Conservation (phyloP, 1,139 yeast genomes). For the Yamadazyma membranifaciens region DNA sequence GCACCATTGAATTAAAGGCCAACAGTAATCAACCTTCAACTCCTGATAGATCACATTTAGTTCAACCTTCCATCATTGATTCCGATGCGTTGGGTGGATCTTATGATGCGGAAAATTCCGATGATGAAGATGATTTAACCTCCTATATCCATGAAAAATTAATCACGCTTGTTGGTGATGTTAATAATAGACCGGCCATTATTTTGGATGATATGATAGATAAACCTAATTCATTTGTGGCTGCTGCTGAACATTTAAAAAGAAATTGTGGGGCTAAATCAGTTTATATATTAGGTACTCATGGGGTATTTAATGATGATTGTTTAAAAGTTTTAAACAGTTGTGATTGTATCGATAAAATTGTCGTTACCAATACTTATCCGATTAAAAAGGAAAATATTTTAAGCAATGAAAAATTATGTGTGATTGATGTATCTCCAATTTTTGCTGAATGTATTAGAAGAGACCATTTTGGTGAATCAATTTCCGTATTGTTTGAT, state of each 20-base stretch:
- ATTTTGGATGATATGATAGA: constrained; percentile 97
- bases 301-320: constrained; percentile 86
- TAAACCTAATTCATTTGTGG: constrained; percentile 87
- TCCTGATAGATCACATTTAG: constrained; percentile 14
- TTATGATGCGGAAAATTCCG: constrained; percentile 73
- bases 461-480: constrained; percentile 97
- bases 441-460: constrained; percentile 97
- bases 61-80: constrained; percentile 21
- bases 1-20: not conserved
- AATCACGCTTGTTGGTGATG: constrained; percentile 96
- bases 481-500: constrained; percentile 88
- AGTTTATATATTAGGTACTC: constrained; percentile 92
- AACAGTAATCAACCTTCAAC: not conserved
- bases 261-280: constrained; percentile 92
- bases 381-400: constrained; percentile 71
- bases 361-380: constrained; percentile 94
- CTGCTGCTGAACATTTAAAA: constrained; percentile 96
- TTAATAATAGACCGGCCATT: constrained; percentile 84
- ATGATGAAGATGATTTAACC: constrained; percentile 84
- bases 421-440: constrained; percentile 88
- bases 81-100: constrained; percentile 75
- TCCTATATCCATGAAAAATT: constrained; percentile 74
- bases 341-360: constrained; percentile 78
- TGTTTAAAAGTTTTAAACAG: constrained; percentile 78
- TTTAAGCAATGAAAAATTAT: constrained; percentile 60